These are phyloP conservation scores for Thraustochytrium sp. DNA, from an alignment of 352 stramenopile species.

Conservation along the genomic window DNA sequence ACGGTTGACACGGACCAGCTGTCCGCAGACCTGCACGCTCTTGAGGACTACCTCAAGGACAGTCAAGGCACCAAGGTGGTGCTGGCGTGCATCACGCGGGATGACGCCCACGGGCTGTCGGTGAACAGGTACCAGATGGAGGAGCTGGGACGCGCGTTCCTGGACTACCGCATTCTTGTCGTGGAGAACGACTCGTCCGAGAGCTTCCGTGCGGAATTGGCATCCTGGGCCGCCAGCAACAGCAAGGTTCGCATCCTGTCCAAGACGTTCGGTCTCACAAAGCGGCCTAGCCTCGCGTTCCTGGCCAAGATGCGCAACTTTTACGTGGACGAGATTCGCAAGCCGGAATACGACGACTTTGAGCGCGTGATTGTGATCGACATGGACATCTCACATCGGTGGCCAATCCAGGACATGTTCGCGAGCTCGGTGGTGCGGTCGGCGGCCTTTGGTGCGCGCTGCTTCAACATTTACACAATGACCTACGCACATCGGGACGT, in stretches of 20 bases:
- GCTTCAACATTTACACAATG: not conserved
- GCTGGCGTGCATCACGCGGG: not conserved
- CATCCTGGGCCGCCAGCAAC: not conserved
- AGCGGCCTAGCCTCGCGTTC: conserved; percentile 8
- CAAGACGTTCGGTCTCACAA: not conserved
- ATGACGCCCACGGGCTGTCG: not conserved
- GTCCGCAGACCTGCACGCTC: not conserved
- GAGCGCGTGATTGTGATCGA: conserved; percentile 28
- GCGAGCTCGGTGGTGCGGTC: not conserved
- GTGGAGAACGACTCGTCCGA: conserved; percentile 10
- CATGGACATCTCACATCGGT: conserved; percentile 18
- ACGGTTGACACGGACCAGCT: not conserved
- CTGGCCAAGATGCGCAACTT: conserved; percentile 10
- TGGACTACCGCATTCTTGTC: conserved; percentile 5
- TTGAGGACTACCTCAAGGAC: not conserved
- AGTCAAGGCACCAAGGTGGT: not conserved
- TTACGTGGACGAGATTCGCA: not conserved
- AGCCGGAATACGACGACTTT: not conserved
- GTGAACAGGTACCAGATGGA: conserved; percentile 17
- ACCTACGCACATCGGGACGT: not conserved
- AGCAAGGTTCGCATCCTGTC: not conserved
- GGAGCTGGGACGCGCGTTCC: not conserved
- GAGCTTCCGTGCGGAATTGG: not conserved
- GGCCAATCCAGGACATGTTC: not conserved
- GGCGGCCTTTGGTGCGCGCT: not conserved